Base-by-base conservation (phyloP, 352 stramenopile species). In the Stramenopiles sp. region DNA sequence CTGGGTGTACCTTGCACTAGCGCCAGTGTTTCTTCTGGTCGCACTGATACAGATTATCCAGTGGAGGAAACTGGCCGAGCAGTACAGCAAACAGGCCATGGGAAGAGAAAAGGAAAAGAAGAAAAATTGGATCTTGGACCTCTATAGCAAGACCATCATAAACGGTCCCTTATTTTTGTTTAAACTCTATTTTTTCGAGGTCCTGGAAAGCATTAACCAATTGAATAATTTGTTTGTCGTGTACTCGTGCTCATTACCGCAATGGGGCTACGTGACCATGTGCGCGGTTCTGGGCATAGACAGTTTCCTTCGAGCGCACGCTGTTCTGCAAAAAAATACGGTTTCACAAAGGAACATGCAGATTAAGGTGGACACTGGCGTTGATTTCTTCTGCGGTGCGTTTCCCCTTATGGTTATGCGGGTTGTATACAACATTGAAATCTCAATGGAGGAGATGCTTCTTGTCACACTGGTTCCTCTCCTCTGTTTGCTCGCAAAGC, bases 211-310 rank as follows among this genome's bases (percentile, higher is more conserved):
- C 6, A 2, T 71, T 2, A 71, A 71, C 35, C 53, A 71, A 6
- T 71, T 71, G 12, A 71, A 35, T 6, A 71, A 71, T 71, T 35
- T 71, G 35, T 71, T 71, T 71, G 35, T 33, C 33, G 35, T 71
- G 33, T 71, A 71, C 12, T 35, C 33, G 33, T 71, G 53, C 12
- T 35, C 33, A 31, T 35, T 71, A 33, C 33, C 4, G 6, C 31
- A 35, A 4, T 2, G 35, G 2, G 33, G 6, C 35, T 31, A 35
- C 35, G 33, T 31, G 53, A 71, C 53, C 2, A 71, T 71, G 35
- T 71, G 33, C 12, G 35, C 35, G 2, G 53, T 71, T 2, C 53
- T 71, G 33, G 12, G 33, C 2, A 35, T 71, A 33, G 53, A 71
- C 4, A 35, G 31, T 71, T 71, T 71, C 35, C 12, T 71, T 71